Conservation (phyloP, 2,329 filamentous ascomycete genomes). For the Chaetomiaceae sp. region DNA sequence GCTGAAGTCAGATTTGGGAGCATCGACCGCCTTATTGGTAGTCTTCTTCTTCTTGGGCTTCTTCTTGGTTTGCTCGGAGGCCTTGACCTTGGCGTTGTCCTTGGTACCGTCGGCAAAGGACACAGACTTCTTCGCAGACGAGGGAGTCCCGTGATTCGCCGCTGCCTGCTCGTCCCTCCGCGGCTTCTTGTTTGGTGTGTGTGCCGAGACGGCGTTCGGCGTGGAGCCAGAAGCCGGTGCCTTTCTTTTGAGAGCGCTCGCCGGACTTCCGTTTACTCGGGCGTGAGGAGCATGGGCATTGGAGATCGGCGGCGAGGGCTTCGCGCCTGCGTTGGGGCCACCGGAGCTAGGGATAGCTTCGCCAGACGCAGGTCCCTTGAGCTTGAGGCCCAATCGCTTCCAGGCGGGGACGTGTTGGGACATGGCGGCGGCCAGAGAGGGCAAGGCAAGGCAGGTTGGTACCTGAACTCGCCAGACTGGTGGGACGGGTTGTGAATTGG, state of each 20-base stretch:
- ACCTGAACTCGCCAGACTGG: background rate
- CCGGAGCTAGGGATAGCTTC: constrained; percentile 26
- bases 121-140: constrained; percentile 39
- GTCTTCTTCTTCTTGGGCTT: constrained; percentile 34
- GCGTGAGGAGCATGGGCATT: constrained; percentile 18
- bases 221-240: constrained; percentile 34
- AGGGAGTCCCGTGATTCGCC: constrained; percentile 17
- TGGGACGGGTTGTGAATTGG: too few species aligned
- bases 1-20: constrained; percentile 32
- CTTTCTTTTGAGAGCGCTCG: constrained; percentile 44
- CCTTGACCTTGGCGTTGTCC: constrained; percentile 14
- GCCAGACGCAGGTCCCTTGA: constrained; percentile 41
- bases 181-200: constrained; percentile 32
- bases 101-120: constrained; percentile 43
- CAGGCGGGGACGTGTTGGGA: constrained; percentile 48
- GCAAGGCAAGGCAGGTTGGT: constrained; percentile 12
- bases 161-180: constrained; percentile 23
- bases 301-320: constrained; percentile 21
- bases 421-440: constrained; percentile 34
- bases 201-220: constrained; percentile 21
- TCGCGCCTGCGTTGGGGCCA: constrained; percentile 17
- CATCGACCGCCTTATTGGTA: constrained; percentile 27
- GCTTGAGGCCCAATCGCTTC: constrained; percentile 59
- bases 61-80: constrained; percentile 26
- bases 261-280: constrained; percentile 19